A percentile compares a stretch with the other conserved stretches of the same genome.
These are phyloP conservation scores for Claviceps digitariae DNA, from an alignment of 2,329 filamentous ascomycete species.

Conservation along the genomic window DNA sequence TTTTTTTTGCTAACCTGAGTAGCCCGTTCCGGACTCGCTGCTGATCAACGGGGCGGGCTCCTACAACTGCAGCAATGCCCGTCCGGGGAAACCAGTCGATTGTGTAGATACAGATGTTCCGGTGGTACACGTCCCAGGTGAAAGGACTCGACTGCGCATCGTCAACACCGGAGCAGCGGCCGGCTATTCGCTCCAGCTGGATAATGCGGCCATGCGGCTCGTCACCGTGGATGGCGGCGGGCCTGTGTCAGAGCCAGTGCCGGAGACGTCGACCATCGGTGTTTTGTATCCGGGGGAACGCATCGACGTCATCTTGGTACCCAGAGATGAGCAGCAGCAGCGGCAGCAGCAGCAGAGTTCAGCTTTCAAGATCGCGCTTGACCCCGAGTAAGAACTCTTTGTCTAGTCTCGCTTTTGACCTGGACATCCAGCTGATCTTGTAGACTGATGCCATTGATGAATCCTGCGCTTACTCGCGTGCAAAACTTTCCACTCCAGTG, in stretches of 20 bases:
- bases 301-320: slow-evolving; percentile 7
- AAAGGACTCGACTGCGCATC: slow-evolving; percentile 7
- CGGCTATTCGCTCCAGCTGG: slow-evolving; percentile 7
- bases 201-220: slow-evolving; percentile 7
- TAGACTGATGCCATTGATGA: slow-evolving; percentile 11
- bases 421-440: not conserved
- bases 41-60: slow-evolving; percentile 23
- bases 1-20: slow-evolving; percentile 11
- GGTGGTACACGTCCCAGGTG: slow-evolving; percentile 2
- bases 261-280: slow-evolving; percentile 7
- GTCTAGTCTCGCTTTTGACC: too few species aligned
- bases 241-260: slow-evolving; percentile 3
- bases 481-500: slow-evolving; percentile 9
- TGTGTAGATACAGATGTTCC: slow-evolving; percentile 6
- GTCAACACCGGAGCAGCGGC: slow-evolving; percentile 10
- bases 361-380: slow-evolving; percentile 4
- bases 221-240: slow-evolving; percentile 11
- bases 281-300: slow-evolving; percentile 13
- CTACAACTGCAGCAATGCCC: slow-evolving; percentile 10
- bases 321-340: not conserved
- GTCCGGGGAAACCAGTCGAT: slow-evolving; percentile 7
- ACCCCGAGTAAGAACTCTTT: slow-evolving; percentile 5
- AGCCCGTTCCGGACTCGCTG: slow-evolving; percentile 26
- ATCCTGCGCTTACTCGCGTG: slow-evolving; percentile 9
- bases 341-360: not conserved